A percentile compares a stretch with the other conserved stretches of the same genome.
phyloP scores from a whole-genome alignment of 352 stramenopile species.

The Plasmopara halstedii region DNA sequence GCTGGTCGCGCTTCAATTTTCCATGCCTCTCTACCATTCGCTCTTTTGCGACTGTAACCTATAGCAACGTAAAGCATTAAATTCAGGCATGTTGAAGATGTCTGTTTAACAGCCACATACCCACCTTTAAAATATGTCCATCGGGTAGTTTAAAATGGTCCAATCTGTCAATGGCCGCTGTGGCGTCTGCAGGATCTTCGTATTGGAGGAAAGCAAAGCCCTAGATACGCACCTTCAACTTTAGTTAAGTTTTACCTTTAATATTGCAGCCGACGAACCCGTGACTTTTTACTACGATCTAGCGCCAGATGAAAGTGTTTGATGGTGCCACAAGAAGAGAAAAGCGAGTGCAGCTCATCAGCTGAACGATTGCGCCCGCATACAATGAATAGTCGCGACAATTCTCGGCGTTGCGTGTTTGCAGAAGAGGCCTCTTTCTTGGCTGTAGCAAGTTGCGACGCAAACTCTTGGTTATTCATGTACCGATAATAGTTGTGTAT shows the following conservation, averaged over 20 bases:
- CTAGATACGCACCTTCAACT: constrained; percentile 19
- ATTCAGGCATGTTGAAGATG: neutral
- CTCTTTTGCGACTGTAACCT: constrained; percentile 71
- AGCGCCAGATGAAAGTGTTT: constrained; percentile 62
- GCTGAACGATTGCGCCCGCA: constrained; percentile 55
- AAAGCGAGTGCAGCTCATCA: constrained; percentile 58
- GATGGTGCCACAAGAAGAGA: constrained; percentile 48
- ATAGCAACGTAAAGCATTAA: neutral
- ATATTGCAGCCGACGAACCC: constrained; percentile 24
- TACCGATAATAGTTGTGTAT: neutral
- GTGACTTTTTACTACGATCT: constrained; percentile 70
- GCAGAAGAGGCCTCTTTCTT: neutral
- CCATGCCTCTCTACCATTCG: constrained; percentile 23
- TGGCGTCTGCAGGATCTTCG: constrained; percentile 36
- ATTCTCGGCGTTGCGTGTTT: constrained; percentile 8
- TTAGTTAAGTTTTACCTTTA: no score
- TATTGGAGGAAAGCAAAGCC: constrained; percentile 79
- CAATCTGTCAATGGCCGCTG: constrained; percentile 49
- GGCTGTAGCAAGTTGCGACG: neutral
- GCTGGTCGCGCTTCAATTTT: constrained; percentile 67
- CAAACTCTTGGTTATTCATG: constrained; percentile 10
- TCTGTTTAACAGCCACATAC: neutral
- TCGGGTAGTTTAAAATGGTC: constrained; percentile 55
- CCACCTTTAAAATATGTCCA: constrained; percentile 68
- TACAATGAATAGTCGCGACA: constrained; percentile 57